These are phyloP conservation scores for Oldenlandia corymbosa DNA, from an alignment of 257 asterid species.

Conservation along the genomic window DNA sequence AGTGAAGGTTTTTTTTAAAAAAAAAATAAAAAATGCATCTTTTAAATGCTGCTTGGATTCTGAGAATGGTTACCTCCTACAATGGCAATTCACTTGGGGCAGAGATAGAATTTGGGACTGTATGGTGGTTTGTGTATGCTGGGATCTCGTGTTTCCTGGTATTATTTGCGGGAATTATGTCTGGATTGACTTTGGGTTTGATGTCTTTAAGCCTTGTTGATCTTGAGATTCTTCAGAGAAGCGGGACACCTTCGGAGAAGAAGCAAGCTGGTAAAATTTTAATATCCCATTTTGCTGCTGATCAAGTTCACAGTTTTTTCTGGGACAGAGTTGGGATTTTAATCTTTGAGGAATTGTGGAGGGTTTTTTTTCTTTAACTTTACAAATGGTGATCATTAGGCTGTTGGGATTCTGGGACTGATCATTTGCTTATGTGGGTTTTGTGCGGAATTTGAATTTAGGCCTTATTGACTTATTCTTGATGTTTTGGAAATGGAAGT, in stretches of 20 bases:
- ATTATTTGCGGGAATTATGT: conserved; percentile 87
- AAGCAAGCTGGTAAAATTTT: conserved; percentile 73
- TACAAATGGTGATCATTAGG: not conserved
- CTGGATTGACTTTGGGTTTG: conserved; percentile 84
- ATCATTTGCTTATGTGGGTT: conserved; percentile 1
- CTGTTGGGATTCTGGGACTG: not conserved
- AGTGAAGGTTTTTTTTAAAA: not conserved
- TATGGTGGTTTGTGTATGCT: conserved; percentile 68
- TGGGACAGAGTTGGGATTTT: not conserved
- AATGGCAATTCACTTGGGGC: conserved; percentile 33
- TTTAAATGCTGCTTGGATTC: conserved; percentile 51
- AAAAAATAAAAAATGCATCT: conserved; percentile 37
- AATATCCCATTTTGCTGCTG: not conserved
- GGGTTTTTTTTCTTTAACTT: not conserved
- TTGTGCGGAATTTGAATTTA: not conserved
- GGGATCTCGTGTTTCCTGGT: conserved; percentile 78
- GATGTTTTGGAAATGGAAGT: not conserved
- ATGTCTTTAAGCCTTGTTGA: conserved; percentile 92
- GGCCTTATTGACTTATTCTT: not conserved
- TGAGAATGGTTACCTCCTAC: conserved; percentile 36
- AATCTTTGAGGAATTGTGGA: not conserved
- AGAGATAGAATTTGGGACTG: conserved; percentile 74
- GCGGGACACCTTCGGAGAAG: conserved; percentile 77
- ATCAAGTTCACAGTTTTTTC: not conserved
- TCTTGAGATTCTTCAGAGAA: conserved; percentile 90